Conservation (phyloP, 495 filamentous ascomycete species). For the Xylaria flabelliformis region DNA sequence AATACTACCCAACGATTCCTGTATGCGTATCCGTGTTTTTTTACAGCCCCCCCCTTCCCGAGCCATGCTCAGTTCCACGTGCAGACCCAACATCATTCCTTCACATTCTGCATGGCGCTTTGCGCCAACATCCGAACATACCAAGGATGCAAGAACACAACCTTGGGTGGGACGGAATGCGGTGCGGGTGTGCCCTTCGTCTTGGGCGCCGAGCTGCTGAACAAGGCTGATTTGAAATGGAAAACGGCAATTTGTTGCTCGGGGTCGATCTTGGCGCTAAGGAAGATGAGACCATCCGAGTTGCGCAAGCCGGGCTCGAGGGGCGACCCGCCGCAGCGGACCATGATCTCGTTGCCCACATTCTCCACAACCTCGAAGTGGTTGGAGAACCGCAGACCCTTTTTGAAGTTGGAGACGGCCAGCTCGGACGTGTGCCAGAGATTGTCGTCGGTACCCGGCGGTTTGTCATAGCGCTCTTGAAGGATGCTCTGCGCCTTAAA, state of each 20-base stretch:
- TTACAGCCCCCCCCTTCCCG: conserved; percentile 1
- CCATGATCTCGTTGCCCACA: conserved; percentile 62
- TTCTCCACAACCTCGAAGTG: conserved; percentile 80
- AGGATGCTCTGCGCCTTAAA: conserved; percentile 67
- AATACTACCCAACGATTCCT: not conserved
- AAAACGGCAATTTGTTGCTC: conserved; percentile 67
- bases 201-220: conserved; percentile 45
- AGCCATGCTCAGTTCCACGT: not conserved
- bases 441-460: conserved; percentile 64
- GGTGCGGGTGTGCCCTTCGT: conserved; percentile 50
- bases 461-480: conserved; percentile 67
- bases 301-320: conserved; percentile 60
- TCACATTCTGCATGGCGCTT: conserved; percentile 33
- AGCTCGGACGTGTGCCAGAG: conserved; percentile 68
- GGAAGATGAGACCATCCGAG: conserved; percentile 74
- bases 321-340: conserved; percentile 73
- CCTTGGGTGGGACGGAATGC: conserved; percentile 60
- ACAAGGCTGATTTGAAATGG: conserved; percentile 71
- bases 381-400: conserved; percentile 71
- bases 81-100: conserved; percentile 21
- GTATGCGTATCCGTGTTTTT: not conserved
- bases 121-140: conserved; percentile 60
- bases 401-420: conserved; percentile 58
- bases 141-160: conserved; percentile 65
- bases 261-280: conserved; percentile 66